These are phyloP conservation scores for Leishmania gerbilli DNA, from an alignment of 208 protist genomes.

Conservation along the genomic window DNA sequence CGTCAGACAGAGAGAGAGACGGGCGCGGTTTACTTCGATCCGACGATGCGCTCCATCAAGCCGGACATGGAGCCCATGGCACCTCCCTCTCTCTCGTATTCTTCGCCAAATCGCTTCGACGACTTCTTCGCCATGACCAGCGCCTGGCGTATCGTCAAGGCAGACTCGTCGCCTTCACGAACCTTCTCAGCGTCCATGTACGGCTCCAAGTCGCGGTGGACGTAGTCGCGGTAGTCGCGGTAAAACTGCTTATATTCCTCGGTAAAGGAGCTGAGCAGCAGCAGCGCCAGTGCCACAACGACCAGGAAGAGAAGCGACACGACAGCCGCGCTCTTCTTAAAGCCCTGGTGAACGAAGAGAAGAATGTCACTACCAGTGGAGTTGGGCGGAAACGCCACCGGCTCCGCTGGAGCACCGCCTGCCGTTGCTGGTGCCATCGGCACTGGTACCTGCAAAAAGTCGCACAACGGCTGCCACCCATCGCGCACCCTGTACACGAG, in stretches of 20 bases:
- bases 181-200: constrained; percentile 35
- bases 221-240: constrained; percentile 29
- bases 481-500: constrained; percentile 74
- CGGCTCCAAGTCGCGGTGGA: constrained; percentile 41
- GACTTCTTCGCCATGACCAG: constrained; percentile 67
- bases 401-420: constrained; percentile 8
- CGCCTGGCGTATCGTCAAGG: constrained; percentile 43
- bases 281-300: constrained; percentile 35
- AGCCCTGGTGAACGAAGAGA: constrained; percentile 37
- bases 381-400: constrained; percentile 58
- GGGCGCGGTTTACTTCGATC: constrained; percentile 11
- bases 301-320: constrained; percentile 32
- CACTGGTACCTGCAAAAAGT: constrained; percentile 57
- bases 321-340: constrained; percentile 36
- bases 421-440: constrained; percentile 16
- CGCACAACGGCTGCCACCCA: constrained; percentile 82
- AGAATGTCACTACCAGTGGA: constrained; percentile 46
- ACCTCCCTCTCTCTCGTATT: constrained; percentile 50
- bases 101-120: constrained; percentile 55
- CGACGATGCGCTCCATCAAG: constrained; percentile 14
- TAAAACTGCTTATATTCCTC: constrained; percentile 36
- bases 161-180: constrained; percentile 17
- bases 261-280: constrained; percentile 51
- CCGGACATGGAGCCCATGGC: constrained; percentile 26
- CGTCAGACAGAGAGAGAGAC: neutral